Evolutionary conservation across 1,284 basidiomycete genomes (phyloP).

Genomic region (Puccinia triticina): DNA sequence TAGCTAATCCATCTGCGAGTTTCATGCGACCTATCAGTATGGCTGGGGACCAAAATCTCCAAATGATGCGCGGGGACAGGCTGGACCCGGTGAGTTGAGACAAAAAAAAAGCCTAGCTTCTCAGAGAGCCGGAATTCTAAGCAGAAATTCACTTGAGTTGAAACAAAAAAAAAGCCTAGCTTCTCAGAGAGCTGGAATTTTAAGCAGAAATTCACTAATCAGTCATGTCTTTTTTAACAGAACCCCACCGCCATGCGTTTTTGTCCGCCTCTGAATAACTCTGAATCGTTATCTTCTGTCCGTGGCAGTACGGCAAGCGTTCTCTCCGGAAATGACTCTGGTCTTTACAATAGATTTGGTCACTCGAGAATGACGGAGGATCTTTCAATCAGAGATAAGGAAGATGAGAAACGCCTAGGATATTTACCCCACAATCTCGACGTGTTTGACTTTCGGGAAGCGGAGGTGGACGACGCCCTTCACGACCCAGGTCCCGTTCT

Average conservation of each 20-base stretch:
- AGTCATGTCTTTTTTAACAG: not conserved
- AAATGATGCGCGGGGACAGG: slow-evolving; percentile 46
- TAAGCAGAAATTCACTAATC: not conserved
- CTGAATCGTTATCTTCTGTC: slow-evolving; percentile 15
- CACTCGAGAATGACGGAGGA: slow-evolving; percentile 11
- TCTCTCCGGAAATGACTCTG: not conserved
- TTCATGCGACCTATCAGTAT: slow-evolving; percentile 49
- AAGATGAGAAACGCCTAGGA: slow-evolving; percentile 29
- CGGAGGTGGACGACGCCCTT: slow-evolving; percentile 44
- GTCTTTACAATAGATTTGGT: not conserved
- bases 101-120: not conserved
- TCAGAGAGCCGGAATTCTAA: not conserved
- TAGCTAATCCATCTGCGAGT: slow-evolving; percentile 27
- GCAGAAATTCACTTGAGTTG: no score
- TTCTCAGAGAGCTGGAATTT: not conserved
- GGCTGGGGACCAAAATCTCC: slow-evolving; percentile 40
- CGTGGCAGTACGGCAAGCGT: not conserved
- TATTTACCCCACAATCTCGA: slow-evolving; percentile 49
- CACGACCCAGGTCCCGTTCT: slow-evolving; percentile 47
- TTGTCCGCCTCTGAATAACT: not conserved
- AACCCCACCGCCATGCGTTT: slow-evolving; percentile 28
- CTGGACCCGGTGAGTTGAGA: slow-evolving; percentile 28
- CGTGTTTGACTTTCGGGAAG: slow-evolving; percentile 34
- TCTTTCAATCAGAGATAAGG: slow-evolving; percentile 18
- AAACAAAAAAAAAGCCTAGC: not conserved